Percentiles rank a stretch among this genome's conserved stretches.
Evolutionary conservation across 2,329 filamentous ascomycete genomes (phyloP).

Genomic region (Claviceps citrina): DNA sequence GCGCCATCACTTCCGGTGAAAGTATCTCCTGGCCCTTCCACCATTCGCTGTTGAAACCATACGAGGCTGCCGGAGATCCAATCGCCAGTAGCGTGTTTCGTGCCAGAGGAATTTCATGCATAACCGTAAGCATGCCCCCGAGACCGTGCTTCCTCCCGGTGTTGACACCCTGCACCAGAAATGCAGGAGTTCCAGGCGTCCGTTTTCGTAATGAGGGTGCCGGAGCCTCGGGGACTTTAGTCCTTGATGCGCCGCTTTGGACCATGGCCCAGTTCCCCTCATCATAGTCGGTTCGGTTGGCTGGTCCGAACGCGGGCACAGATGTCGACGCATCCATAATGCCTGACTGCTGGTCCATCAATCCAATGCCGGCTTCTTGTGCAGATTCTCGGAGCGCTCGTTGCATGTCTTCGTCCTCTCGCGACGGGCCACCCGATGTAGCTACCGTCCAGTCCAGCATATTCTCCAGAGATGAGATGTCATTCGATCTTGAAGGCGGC

Average conservation of each 20-base stretch:
- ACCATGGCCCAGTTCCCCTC: conserved; percentile 45
- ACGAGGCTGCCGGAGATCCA: conserved; percentile 27
- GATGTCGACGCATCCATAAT: conserved; percentile 24
- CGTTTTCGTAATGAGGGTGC: conserved; percentile 30
- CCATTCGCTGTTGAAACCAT: conserved; percentile 43
- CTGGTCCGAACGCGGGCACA: conserved; percentile 42
- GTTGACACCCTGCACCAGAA: conserved; percentile 27
- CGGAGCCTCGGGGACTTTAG: conserved; percentile 9
- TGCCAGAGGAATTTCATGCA: conserved; percentile 42
- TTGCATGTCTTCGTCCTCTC: conserved; percentile 41
- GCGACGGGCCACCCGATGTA: conserved; percentile 17
- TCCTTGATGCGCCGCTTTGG: conserved; percentile 18
- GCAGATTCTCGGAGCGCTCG: conserved; percentile 41
- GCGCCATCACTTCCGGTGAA: conserved; percentile 21
- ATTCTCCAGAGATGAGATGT: conserved; percentile 39
- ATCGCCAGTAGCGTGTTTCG: conserved; percentile 38
- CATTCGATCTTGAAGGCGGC: conserved; percentile 45
- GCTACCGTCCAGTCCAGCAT: conserved; percentile 32
- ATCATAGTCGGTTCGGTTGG: conserved; percentile 40
- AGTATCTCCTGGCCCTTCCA: conserved; percentile 43
- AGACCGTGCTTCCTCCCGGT: conserved; percentile 26
- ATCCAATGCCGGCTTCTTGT: conserved; percentile 31
- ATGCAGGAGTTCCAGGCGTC: conserved; percentile 28
- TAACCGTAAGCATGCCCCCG: conserved; percentile 40
- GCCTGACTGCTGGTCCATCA: conserved; percentile 34